Percentiles rank a stretch among this genome's conserved stretches.
These are phyloP conservation scores for Cryptococcus wingfieldii DNA, from an alignment of 1,284 basidiomycete genomes.

Conservation along the genomic window DNA sequence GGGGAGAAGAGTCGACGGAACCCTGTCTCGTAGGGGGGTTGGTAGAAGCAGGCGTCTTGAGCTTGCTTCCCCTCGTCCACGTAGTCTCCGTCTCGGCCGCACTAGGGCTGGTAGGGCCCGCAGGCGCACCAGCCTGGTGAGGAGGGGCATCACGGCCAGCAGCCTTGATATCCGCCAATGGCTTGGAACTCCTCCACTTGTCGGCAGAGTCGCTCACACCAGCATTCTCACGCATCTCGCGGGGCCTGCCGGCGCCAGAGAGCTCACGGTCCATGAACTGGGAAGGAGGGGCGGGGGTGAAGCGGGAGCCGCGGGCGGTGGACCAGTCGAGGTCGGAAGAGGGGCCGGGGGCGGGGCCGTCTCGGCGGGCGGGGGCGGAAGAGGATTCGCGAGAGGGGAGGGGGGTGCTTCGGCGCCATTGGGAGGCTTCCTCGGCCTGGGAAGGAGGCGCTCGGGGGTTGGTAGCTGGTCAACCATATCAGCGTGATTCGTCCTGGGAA, in stretches of 20 bases:
- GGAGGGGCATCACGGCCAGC: slow-evolving; percentile 28
- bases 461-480: slow-evolving; percentile 1
- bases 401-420: slow-evolving; percentile 85
- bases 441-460: slow-evolving; percentile 38
- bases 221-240: slow-evolving; percentile 16
- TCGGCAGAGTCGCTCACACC: slow-evolving; percentile 50
- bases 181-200: slow-evolving; percentile 52
- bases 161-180: slow-evolving; percentile 25
- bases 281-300: slow-evolving; percentile 35
- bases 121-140: slow-evolving; percentile 21
- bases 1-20: slow-evolving; percentile 52
- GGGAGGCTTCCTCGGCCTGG: slow-evolving; percentile 52
- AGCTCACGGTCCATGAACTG: slow-evolving; percentile 30
- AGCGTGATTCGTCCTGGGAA: background rate
- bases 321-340: slow-evolving; percentile 49
- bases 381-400: slow-evolving; percentile 57
- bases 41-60: slow-evolving; percentile 26
- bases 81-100: slow-evolving; percentile 71
- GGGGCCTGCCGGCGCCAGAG: slow-evolving; percentile 26
- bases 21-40: slow-evolving; percentile 24
- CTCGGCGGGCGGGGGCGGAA: slow-evolving; percentile 22
- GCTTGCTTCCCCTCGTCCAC: slow-evolving; percentile 49
- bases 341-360: slow-evolving; percentile 27
- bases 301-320: slow-evolving; percentile 50
- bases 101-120: slow-evolving; percentile 22